phyloP scores from a whole-genome alignment of 306 rosid species.

The Lablab purpureus region DNA sequence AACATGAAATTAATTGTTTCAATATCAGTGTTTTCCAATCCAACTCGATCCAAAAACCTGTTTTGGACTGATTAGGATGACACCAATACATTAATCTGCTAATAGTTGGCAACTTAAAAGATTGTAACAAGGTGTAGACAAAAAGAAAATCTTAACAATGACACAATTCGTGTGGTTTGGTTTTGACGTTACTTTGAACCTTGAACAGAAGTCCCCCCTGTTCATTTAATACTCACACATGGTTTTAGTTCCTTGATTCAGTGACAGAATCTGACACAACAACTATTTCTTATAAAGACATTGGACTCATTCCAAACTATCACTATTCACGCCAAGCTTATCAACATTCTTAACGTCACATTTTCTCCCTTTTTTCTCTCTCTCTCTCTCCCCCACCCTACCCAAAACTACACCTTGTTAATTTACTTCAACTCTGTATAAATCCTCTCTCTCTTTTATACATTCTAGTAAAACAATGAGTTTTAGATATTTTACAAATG shows the following conservation, averaged over 20 bases:
- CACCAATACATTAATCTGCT: background rate
- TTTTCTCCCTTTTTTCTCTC: background rate
- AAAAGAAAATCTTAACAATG: background rate
- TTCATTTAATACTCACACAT: conserved; percentile 37
- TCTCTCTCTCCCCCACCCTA: background rate
- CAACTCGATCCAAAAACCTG: too few relatives aligned
- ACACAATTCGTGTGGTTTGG: conserved; percentile 3
- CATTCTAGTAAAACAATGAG: too few relatives aligned
- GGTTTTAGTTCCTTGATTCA: conserved; percentile 45
- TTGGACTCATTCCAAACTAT: conserved; percentile 18
- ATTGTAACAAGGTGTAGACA: background rate
- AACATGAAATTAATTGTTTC: background rate
- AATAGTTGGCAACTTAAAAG: background rate
- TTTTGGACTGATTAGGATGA: background rate
- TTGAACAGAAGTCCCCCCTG: conserved; percentile 10
- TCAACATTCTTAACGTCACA: background rate
- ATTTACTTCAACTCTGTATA: background rate
- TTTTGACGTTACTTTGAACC: conserved; percentile 22
- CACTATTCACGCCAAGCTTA: background rate
- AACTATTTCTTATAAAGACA: conserved; percentile 35
- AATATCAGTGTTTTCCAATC: too few relatives aligned
- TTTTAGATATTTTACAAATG: too few relatives aligned
- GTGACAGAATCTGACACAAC: conserved; percentile 47
- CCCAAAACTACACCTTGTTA: background rate
- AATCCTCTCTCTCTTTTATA: background rate